These are phyloP conservation scores for Abelmoschus esculentus DNA, from an alignment of 345 rosid species.

Conservation along the genomic window DNA sequence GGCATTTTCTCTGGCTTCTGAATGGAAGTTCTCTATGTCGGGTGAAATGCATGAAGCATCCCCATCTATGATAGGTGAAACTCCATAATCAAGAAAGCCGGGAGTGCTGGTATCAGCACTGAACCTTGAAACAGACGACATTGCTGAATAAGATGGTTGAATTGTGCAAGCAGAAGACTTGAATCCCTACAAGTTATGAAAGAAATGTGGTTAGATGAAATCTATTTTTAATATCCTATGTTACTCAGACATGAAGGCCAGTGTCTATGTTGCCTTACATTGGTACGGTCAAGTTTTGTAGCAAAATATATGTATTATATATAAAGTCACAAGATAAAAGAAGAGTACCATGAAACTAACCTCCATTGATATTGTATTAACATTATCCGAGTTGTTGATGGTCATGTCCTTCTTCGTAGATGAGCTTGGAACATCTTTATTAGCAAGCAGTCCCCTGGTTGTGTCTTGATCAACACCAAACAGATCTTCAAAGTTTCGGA, in stretches of 20 bases:
- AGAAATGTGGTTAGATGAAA: neutral
- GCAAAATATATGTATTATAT: neutral
- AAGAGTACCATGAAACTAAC: conserved; percentile 11
- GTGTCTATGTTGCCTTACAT: no score
- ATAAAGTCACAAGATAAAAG: neutral
- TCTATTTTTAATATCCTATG: neutral
- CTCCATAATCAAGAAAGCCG: conserved; percentile 28
- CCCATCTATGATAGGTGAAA: conserved; percentile 21
- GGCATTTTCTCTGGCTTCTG: conserved; percentile 39
- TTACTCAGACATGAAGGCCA: neutral
- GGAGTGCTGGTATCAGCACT: conserved; percentile 8
- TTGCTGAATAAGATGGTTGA: conserved; percentile 7
- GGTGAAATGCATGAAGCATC: conserved; percentile 29
- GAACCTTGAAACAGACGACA: conserved; percentile 12
- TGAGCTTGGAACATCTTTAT: conserved; percentile 30
- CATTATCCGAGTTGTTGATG: conserved; percentile 25
- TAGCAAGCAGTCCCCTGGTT: conserved; percentile 22
- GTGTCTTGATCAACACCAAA: conserved; percentile 59
- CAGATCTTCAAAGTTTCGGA: conserved; percentile 68
- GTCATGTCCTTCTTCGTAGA: conserved; percentile 29
- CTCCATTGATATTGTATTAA: conserved; percentile 19
- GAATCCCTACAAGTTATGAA: neutral
- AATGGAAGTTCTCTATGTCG: conserved; percentile 24
- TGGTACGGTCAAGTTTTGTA: neutral
- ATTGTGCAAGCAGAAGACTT: neutral